Conservation (phyloP, 257 asterid species). For the Catharanthus roseus region DNA sequence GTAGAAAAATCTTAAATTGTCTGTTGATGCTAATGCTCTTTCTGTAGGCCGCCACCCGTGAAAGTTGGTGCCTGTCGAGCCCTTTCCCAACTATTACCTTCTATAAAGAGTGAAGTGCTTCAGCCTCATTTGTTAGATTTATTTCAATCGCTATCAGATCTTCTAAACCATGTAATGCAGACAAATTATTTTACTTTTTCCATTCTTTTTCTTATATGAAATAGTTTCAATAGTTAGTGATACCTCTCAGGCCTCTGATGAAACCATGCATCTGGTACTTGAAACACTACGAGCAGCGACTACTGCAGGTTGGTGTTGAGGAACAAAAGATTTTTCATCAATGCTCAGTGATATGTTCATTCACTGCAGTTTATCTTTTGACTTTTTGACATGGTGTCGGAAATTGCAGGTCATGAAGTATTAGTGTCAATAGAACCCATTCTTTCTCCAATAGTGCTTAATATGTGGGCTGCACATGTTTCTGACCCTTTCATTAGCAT, state of each 20-base stretch:
- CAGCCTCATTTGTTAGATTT: conserved; percentile 63
- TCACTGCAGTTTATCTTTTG: neutral
- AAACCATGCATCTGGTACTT: conserved; percentile 94
- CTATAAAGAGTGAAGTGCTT: conserved; percentile 48
- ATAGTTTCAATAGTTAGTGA: neutral
- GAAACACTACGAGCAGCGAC: conserved; percentile 88
- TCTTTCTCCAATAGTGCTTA: conserved; percentile 83
- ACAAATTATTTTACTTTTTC: neutral
- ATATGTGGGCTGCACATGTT: conserved; percentile 91
- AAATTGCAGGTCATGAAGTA: conserved; percentile 53
- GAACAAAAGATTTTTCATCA: neutral
- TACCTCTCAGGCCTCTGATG: conserved; percentile 81
- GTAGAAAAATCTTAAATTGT: conserved; percentile 5
- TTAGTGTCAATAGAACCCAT: conserved; percentile 62
- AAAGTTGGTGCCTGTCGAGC: conserved; percentile 97
- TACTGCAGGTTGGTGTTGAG: conserved; percentile 63
- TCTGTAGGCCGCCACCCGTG: conserved; percentile 79
- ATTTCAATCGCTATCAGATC: conserved; percentile 75
- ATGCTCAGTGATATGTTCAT: conserved; percentile 5
- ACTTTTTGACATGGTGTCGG: neutral
- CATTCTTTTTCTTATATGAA: neutral
- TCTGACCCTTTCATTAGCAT: conserved; percentile 94
- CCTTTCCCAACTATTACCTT: conserved; percentile 79
- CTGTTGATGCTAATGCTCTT: conserved; percentile 17
- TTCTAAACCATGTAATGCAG: conserved; percentile 69